These are phyloP conservation scores for Penicillium sp. DNA, from an alignment of 2,329 filamentous ascomycete genomes.

Conservation along the genomic window DNA sequence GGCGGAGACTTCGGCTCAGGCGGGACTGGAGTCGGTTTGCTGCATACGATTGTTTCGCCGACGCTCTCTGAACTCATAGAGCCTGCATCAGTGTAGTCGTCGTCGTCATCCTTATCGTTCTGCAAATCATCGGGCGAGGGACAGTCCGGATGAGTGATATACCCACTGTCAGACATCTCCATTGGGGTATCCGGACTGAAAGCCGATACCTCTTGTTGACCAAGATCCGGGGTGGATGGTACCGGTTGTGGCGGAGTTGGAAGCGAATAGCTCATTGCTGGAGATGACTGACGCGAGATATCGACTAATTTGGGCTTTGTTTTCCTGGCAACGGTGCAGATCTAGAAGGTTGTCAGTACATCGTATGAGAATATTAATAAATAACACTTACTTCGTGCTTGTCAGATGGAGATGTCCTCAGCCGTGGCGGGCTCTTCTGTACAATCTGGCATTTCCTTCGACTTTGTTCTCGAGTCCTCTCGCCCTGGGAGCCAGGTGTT, in stretches of 20 bases:
- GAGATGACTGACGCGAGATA: constrained; percentile 31
- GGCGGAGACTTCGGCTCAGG: no score
- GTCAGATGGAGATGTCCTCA: no score
- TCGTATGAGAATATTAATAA: no score
- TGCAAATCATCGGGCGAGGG: constrained; percentile 20
- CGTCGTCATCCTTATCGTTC: constrained; percentile 21
- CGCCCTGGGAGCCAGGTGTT: constrained; percentile 23
- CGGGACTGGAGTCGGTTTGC: no score
- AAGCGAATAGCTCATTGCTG: no score
- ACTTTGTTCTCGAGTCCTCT: constrained; percentile 23
- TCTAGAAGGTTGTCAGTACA: no score
- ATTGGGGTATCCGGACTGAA: constrained; percentile 35
- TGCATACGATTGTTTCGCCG: constrained; percentile 21
- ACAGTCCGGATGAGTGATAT: constrained; percentile 24
- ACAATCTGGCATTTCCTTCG: constrained; percentile 33
- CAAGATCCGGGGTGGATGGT: constrained; percentile 31
- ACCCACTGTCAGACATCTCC: constrained; percentile 31
- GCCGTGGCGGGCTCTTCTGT: constrained; percentile 26
- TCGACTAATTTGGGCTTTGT: constrained; percentile 33
- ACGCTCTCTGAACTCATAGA: constrained; percentile 23
- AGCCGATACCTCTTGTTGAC: constrained; percentile 31
- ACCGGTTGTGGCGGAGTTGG: constrained; percentile 21
- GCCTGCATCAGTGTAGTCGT: constrained; percentile 20
- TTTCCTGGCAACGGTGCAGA: constrained; percentile 30
- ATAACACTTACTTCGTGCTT: no score